Evolutionary conservation across 768 basidiomycete genomes (phyloP).

Genomic region (Royoungia palumana): DNA sequence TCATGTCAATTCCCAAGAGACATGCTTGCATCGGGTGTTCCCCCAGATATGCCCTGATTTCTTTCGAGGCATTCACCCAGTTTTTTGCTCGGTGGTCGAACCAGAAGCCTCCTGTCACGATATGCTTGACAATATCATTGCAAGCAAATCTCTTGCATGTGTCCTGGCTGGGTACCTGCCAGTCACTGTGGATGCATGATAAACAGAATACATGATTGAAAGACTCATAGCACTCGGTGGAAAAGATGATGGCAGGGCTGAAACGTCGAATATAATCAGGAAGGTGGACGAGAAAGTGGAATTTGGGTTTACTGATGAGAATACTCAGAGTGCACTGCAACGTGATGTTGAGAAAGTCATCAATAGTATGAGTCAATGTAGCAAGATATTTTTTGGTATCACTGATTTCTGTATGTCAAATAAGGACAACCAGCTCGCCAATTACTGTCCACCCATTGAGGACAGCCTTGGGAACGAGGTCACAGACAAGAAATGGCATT

Average conservation of each 20-base stretch:
- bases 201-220: too few species aligned
- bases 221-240: too few species aligned
- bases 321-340: too few species aligned
- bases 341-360: too few species aligned
- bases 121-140: slow-evolving; percentile 9
- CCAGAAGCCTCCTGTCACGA: slow-evolving; percentile 10
- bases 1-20: background rate
- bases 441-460: slow-evolving; percentile 33
- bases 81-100: background rate
- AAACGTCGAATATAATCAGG: background rate
- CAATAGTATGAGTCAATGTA: too few species aligned
- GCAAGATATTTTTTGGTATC: slow-evolving; percentile 35
- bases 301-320: too few species aligned
- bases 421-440: slow-evolving; percentile 35
- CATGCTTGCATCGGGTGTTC: background rate
- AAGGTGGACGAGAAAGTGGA: slow-evolving; percentile 8
- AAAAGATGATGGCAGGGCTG: too few species aligned
- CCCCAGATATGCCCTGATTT: background rate
- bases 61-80: background rate
- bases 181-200: too few species aligned
- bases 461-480: slow-evolving; percentile 23
- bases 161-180: slow-evolving; percentile 23
- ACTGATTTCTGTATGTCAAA: slow-evolving; percentile 41
- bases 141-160: slow-evolving; percentile 4
- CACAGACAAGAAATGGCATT: slow-evolving; percentile 31